Evolutionary conservation across 345 rosid species (phyloP).

Genomic region (Salix udensis): DNA sequence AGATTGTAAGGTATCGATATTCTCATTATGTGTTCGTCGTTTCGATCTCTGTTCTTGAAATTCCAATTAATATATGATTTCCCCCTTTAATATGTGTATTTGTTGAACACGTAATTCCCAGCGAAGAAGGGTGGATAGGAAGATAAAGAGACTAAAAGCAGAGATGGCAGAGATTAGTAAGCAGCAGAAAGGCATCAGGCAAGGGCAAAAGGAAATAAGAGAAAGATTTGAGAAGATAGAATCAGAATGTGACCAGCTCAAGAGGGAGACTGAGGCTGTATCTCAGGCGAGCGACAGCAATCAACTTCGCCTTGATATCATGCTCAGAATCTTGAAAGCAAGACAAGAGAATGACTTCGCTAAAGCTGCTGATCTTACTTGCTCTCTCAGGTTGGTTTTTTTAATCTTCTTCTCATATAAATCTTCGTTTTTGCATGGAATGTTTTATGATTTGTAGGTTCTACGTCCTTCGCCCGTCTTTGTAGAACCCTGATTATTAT

Average conservation of each 20-base stretch:
- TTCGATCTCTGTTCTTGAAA: background rate
- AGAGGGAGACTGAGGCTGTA: background rate
- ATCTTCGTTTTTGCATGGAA: no score
- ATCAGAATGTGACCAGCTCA: slow-evolving; percentile 2
- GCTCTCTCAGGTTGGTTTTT: background rate
- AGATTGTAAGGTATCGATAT: background rate
- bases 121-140: background rate
- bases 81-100: background rate
- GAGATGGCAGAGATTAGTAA: background rate
- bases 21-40: background rate
- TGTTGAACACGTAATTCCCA: background rate
- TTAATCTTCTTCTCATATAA: background rate
- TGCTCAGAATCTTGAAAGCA: slow-evolving; percentile 10
- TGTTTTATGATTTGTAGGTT: no score
- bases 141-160: background rate
- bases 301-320: slow-evolving; percentile 1
- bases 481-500: no score
- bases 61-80: background rate
- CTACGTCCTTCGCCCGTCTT: no score
- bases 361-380: slow-evolving; percentile 4
- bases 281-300: background rate
- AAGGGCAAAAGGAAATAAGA: slow-evolving; percentile 4
- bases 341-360: background rate
- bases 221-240: slow-evolving; percentile 4
- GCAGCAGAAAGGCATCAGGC: background rate